These are phyloP conservation scores for Leccinum huronense DNA, from an alignment of 1,284 basidiomycete species.

Conservation along the genomic window DNA sequence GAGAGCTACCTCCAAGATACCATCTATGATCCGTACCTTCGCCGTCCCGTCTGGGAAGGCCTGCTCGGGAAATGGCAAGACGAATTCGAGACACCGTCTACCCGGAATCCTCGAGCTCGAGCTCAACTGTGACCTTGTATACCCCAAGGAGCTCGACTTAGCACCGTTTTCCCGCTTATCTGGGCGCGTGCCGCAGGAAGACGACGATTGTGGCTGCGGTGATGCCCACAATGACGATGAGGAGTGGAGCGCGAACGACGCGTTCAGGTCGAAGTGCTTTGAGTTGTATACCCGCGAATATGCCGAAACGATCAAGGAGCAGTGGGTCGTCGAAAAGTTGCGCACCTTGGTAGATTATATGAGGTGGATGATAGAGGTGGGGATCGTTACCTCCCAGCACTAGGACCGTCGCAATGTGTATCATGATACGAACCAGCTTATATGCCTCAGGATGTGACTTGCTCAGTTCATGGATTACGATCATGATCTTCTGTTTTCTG, in stretches of 20 bases:
- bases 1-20: slow-evolving; percentile 75
- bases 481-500: no score
- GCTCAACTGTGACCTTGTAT: slow-evolving; percentile 79
- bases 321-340: slow-evolving; percentile 77
- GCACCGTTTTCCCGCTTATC: slow-evolving; percentile 27
- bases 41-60: slow-evolving; percentile 85
- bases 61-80: slow-evolving; percentile 62
- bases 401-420: background rate
- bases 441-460: no score
- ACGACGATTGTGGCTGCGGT: background rate
- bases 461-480: no score
- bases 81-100: slow-evolving; percentile 57
- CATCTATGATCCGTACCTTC: slow-evolving; percentile 87
- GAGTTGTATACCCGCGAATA: slow-evolving; percentile 89
- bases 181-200: background rate
- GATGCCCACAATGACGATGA: slow-evolving; percentile 2
- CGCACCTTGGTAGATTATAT: slow-evolving; percentile 44
- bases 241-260: slow-evolving; percentile 14
- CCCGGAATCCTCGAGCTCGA: slow-evolving; percentile 38
- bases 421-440: background rate
- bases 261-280: slow-evolving; percentile 41
- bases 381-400: background rate
- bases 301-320: slow-evolving; percentile 60
- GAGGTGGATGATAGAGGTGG: background rate
- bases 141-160: slow-evolving; percentile 66